Evolutionary conservation across 345 rosid genomes (phyloP), one percentile per base, ranked within the genome.

Genomic region (Eucalyptus brandiana): DNA sequence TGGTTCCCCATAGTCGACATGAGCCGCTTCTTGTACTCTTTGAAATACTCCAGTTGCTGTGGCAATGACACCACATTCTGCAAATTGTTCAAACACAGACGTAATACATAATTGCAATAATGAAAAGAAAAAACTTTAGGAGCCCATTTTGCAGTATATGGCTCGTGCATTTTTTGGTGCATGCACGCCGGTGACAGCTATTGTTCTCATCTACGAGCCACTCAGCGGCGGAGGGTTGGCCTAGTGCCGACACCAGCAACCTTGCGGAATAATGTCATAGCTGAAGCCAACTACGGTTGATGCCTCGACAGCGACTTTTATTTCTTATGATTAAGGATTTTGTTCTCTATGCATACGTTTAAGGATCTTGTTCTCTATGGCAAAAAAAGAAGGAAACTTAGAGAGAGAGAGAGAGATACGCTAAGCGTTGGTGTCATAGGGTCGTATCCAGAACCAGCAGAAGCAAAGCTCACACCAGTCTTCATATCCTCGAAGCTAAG

Each of bases 391-490:
- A 53, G 67, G 47, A 69, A 54, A 60, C 45, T 72, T 40, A 62
- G 69, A 28, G 32, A 60, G 69, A 60, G 67, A 87, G 91, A 90
- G 86, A 89, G 87, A 87, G 30, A 15, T 45, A 97, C 99, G 65
- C 91, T 80, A 54, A 95, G 56, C 87, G 69, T 42, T 15, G 99
- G 94, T 37, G 99, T 97, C 34, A 97, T 93, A 30, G 98, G 97
- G 87, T 97, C 98, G 76, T 89, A 96, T 86, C 99, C 99, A 54
- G 95, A 91, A 42, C 96, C 99, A 62, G 99, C 99, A 3, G 99
- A 97, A 51, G 99, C 99, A 88, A 97, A 96, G 89, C 97, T 94
- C 81, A 97, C 99, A 88, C 99, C 99, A 17, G 92, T 94, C 92
- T 91, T 92, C 51, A 97, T 91, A 87, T 97, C 99, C n/a, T 92